Percentiles rank a stretch among this genome's conserved stretches.
phyloP scores from a whole-genome alignment of 441 rosid species.

The Adansonia grandidieri region DNA sequence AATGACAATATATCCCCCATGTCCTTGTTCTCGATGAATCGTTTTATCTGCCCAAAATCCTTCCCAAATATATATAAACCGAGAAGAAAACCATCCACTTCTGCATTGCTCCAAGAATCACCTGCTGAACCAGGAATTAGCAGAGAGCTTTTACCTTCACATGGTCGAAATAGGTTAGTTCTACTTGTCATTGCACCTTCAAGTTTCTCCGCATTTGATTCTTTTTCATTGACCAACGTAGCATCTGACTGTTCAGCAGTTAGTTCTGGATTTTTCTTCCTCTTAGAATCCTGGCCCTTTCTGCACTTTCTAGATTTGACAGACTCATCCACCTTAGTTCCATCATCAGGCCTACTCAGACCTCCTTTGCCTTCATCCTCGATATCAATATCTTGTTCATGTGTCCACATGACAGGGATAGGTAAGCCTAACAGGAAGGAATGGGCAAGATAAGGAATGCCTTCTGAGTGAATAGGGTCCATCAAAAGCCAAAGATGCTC shows the following conservation, averaged over 20 bases:
- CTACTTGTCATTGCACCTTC: constrained; percentile 21
- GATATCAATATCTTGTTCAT: constrained; percentile 25
- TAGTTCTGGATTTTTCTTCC: constrained; percentile 37
- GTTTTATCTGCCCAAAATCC: constrained; percentile 54
- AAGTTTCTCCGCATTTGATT: constrained; percentile 33
- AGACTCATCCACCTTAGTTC: constrained; percentile 39
- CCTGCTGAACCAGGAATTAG: constrained; percentile 49
- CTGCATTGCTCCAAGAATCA: constrained; percentile 56
- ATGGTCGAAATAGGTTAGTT: constrained; percentile 24
- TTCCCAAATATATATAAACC: constrained; percentile 75
- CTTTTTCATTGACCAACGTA: constrained; percentile 23
- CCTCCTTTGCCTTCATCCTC: constrained; percentile 36
- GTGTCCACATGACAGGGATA: constrained; percentile 51
- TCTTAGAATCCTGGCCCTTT: constrained; percentile 35
- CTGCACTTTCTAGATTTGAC: constrained; percentile 43
- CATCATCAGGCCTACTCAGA: constrained; percentile 29
- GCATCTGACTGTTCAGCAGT: constrained; percentile 30
- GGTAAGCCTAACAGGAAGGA: constrained; percentile 55
- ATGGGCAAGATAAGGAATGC: constrained; percentile 36
- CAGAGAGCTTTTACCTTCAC: constrained; percentile 26
- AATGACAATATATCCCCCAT: constrained; percentile 64
- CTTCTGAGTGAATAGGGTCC: constrained; percentile 44
- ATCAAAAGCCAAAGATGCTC: constrained; percentile 42
- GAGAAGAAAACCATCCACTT: constrained; percentile 61
- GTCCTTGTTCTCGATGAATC: constrained; percentile 55